Evolutionary conservation across 2,329 filamentous ascomycete species (phyloP).

Genomic region (Falciphora oryzae): DNA sequence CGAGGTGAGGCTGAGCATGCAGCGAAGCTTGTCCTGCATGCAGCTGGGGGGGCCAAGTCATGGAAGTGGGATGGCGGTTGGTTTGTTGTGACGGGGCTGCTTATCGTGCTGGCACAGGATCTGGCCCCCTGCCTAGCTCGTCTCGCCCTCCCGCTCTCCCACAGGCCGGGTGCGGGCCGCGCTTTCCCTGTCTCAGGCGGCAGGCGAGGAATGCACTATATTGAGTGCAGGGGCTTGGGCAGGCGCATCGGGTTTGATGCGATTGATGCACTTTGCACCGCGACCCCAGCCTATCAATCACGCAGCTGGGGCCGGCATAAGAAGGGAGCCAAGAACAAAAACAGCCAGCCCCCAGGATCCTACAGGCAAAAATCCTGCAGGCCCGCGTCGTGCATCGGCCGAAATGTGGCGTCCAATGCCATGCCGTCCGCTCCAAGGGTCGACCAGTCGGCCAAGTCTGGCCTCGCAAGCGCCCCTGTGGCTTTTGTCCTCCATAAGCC

Average conservation of each 20-base stretch:
- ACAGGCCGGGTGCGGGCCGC: background rate
- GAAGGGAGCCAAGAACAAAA: no score
- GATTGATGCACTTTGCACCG: background rate
- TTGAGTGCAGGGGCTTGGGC: no score
- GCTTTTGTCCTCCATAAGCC: background rate
- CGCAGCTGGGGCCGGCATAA: background rate
- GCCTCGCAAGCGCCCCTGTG: background rate
- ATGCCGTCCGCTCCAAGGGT: background rate
- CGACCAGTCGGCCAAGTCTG: no score
- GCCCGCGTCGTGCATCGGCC: background rate
- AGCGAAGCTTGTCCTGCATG: background rate
- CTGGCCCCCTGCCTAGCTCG: background rate
- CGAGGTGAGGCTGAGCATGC: background rate
- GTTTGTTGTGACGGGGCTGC: background rate
- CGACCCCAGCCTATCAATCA: background rate
- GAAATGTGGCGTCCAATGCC: background rate
- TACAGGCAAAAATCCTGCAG: background rate
- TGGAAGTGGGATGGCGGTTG: background rate
- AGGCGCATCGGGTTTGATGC: background rate
- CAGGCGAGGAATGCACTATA: background rate
- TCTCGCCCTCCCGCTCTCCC: background rate
- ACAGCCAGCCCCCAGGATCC: background rate
- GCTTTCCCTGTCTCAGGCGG: background rate
- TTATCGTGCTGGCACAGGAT: background rate
- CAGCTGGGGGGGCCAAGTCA: no score